Evolutionary conservation across 2,329 filamentous ascomycete species (phyloP), one percentile per base, ranked within the genome.

Genomic region (Stachybotrys chartarum): DNA sequence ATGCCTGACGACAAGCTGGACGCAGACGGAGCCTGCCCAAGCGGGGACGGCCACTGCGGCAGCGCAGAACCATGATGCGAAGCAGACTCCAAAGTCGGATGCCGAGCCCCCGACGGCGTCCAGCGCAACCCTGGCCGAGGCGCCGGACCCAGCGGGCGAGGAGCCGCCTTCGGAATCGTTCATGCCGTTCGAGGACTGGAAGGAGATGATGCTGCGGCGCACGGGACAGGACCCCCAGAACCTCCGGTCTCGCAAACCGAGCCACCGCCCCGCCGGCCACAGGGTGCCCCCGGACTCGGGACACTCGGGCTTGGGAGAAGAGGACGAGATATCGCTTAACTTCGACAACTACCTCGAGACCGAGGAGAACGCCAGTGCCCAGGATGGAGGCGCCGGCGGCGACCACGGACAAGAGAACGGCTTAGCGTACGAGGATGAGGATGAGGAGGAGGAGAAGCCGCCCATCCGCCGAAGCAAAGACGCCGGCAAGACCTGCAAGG

Each of bases 151-250:
- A 14, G 48, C 49, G 1, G 58, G 44, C 31, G 66, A 67, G 30
- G 63, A 65, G 18, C 61, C 63, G 14, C 59, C 63, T 11, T 64
- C 66, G 6, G 60, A 24, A 4, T 47, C 91, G 7, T 97, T 97
- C 69, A 84, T 97, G 64, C 97, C 94, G 0, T 99, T 99, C 64
- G 94, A 97, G 68, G 93, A 97, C 65, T 99, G 94, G 94, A 97
- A 96, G 74, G 90, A 88, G 66, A 88, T 92, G 77, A 96, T 96
- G 74, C 75, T 97, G 17, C 89, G 87, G 53, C 90, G 91, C 67
- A 87, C 84, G 4, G 93, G 91, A 12, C 93, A 97, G 66, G 80
- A 83, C 54, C 76, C 77, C 6, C 70, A 91, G 76, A 66, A 88
- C 73, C 61, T 90, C 80, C 71, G 85, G 80, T 71, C 79, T 80